A percentile compares a stretch with the other conserved stretches of the same genome.
Evolutionary conservation across 108 stramenopile species (phyloP).

Genomic region (Cyclotella choctawhatcheeana): DNA sequence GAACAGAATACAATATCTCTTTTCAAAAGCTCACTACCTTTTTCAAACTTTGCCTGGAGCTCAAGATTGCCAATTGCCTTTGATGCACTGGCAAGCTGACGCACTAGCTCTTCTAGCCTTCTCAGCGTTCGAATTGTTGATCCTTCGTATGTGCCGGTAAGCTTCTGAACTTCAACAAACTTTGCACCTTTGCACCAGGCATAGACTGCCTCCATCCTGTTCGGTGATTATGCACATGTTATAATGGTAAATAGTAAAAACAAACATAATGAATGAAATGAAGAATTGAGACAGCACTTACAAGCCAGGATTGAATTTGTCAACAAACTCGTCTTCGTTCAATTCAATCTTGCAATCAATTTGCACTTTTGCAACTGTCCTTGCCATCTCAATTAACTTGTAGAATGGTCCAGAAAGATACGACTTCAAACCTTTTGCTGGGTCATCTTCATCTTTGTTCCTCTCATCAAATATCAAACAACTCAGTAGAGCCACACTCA

Average conservation of each 20-base stretch:
- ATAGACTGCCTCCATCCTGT: constrained; percentile 98
- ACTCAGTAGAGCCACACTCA: constrained; percentile 91
- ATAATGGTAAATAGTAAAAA: too few relatives aligned
- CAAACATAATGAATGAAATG: too few relatives aligned
- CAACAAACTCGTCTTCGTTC: constrained; percentile 89
- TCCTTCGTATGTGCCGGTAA: constrained; percentile 97
- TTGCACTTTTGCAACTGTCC: constrained; percentile 87
- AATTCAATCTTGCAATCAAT: constrained; percentile 90
- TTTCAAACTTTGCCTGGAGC: constrained; percentile 93
- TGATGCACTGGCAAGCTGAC: constrained; percentile 93
- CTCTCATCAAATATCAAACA: constrained; percentile 93
- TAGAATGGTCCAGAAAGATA: constrained; percentile 78
- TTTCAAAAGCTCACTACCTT: constrained; percentile 92
- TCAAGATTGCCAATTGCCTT: constrained; percentile 95
- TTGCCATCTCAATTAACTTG: constrained; percentile 81
- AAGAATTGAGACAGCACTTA: too few relatives aligned
- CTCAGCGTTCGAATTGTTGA: constrained; percentile 96
- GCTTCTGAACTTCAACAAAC: constrained; percentile 95
- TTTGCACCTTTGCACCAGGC: constrained; percentile 97
- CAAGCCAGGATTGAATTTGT: constrained; percentile 91
- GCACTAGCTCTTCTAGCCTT: constrained; percentile 96
- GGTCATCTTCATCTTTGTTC: constrained; percentile 78
- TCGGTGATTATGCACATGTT: too few relatives aligned
- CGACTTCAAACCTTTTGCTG: constrained; percentile 74
- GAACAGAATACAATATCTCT: constrained; percentile 99